phyloP scores from a whole-genome alignment of 2,329 filamentous ascomycete species.

The Emericellopsis cladophorae region DNA sequence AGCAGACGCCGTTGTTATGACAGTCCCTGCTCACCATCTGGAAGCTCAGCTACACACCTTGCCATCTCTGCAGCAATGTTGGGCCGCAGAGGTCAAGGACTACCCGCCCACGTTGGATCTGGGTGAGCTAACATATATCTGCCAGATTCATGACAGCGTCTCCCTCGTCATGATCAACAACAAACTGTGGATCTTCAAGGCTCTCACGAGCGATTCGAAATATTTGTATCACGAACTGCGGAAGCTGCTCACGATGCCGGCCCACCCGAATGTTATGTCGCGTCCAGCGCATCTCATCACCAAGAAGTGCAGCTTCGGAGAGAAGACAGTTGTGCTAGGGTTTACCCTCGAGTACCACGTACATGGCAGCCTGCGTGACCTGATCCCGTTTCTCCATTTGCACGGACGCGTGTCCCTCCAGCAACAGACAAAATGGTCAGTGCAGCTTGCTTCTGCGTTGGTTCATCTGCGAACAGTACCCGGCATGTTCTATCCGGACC shows the following conservation, averaged over 20 bases:
- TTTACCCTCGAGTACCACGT: slow-evolving; percentile 42
- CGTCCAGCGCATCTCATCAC: slow-evolving; percentile 40
- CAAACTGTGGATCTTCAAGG: slow-evolving; percentile 41
- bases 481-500: slow-evolving; percentile 41
- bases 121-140: slow-evolving; percentile 31
- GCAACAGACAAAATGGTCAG: slow-evolving; percentile 39
- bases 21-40: slow-evolving; percentile 37
- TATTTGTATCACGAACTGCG: slow-evolving; percentile 50
- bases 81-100: slow-evolving; percentile 22
- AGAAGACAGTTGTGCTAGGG: slow-evolving; percentile 40
- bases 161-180: slow-evolving; percentile 34
- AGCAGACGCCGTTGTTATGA: slow-evolving; percentile 27
- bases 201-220: slow-evolving; percentile 42
- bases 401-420: slow-evolving; percentile 26
- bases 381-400: slow-evolving; percentile 36
- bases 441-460: slow-evolving; percentile 37
- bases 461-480: slow-evolving; percentile 32
- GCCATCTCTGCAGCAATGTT: slow-evolving; percentile 25
- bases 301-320: slow-evolving; percentile 42
- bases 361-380: slow-evolving; percentile 41
- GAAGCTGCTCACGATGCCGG: slow-evolving; percentile 35
- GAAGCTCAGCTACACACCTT: slow-evolving; percentile 38
- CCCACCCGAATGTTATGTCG: slow-evolving; percentile 39
- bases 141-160: slow-evolving; percentile 46
- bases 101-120: slow-evolving; percentile 37